These are phyloP conservation scores for Ophiostoma ulmi DNA, from an alignment of 2,329 filamentous ascomycete genomes.

Conservation along the genomic window DNA sequence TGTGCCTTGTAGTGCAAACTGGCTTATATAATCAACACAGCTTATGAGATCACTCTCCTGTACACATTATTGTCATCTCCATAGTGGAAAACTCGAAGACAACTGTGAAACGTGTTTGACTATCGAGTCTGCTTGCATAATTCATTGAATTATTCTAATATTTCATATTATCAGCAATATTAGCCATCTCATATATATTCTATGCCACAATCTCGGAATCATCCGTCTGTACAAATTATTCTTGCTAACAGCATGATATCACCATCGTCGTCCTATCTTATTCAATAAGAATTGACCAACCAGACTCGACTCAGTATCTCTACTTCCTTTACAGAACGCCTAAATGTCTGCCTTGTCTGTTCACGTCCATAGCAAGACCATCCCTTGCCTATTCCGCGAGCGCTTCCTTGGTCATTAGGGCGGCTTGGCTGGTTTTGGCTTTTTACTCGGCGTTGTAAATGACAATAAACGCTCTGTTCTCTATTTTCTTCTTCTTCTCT, in stretches of 20 bases:
- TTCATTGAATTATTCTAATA: background rate
- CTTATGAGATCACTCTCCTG: too few species aligned
- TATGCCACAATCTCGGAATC: background rate
- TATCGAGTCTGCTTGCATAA: background rate
- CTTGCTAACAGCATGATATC: conserved; percentile 3
- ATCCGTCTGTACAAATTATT: background rate
- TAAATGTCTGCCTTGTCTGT: background rate
- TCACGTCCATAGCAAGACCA: background rate
- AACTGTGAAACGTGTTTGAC: background rate
- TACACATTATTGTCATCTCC: too few species aligned
- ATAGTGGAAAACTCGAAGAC: background rate
- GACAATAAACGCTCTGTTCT: background rate
- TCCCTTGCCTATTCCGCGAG: background rate
- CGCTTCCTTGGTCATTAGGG: background rate
- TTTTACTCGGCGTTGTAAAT: background rate
- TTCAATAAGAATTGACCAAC: background rate
- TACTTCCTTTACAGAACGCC: background rate
- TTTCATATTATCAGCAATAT: background rate
- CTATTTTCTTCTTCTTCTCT: background rate
- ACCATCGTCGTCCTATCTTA: background rate
- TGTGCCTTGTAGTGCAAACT: too few species aligned
- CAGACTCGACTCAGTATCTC: background rate
- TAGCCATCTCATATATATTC: background rate
- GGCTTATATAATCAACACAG: too few species aligned
- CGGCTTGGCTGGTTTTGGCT: conserved; percentile 3